phyloP scores from a whole-genome alignment of 2,329 filamentous ascomycete species.

The Monosporascus sp. region DNA sequence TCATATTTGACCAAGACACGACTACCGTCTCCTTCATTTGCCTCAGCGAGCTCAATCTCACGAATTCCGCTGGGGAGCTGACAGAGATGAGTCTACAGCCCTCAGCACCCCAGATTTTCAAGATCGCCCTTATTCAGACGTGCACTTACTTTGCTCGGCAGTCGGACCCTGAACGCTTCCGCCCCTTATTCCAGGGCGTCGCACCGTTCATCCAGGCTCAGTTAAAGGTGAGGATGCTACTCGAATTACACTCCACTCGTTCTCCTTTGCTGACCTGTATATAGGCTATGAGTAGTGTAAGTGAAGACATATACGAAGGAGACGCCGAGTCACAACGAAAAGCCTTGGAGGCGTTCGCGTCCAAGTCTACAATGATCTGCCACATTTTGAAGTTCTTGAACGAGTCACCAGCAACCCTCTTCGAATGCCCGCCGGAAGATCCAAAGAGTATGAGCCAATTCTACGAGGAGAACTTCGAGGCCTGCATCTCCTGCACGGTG shows the following conservation, averaged over 20 bases:
- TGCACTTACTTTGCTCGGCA: slow-evolving; percentile 58
- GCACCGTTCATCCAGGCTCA: slow-evolving; percentile 53
- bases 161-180: slow-evolving; percentile 42
- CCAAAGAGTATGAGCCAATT: slow-evolving; percentile 30
- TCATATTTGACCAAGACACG: slow-evolving; percentile 55
- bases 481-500: slow-evolving; percentile 49
- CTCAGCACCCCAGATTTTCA: slow-evolving; percentile 54
- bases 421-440: slow-evolving; percentile 34
- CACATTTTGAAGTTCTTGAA: slow-evolving; percentile 54
- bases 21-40: slow-evolving; percentile 64
- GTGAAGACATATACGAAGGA: slow-evolving; percentile 32
- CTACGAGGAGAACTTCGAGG: slow-evolving; percentile 42
- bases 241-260: slow-evolving; percentile 1
- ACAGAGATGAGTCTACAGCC: slow-evolving; percentile 51
- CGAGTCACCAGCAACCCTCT: slow-evolving; percentile 45
- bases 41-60: slow-evolving; percentile 56
- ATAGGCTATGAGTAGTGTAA: slow-evolving; percentile 34
- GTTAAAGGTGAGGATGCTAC: slow-evolving; percentile 42
- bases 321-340: slow-evolving; percentile 36
- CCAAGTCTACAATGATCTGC: slow-evolving; percentile 39
- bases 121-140: slow-evolving; percentile 56
- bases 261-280: slow-evolving; percentile 5
- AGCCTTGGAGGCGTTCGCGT: slow-evolving; percentile 30
- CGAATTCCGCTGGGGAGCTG: slow-evolving; percentile 52
- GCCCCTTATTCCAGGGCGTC: slow-evolving; percentile 49